Evolutionary conservation across 129 eudicot genomes (phyloP).

Genomic region (Lonicera japonica): DNA sequence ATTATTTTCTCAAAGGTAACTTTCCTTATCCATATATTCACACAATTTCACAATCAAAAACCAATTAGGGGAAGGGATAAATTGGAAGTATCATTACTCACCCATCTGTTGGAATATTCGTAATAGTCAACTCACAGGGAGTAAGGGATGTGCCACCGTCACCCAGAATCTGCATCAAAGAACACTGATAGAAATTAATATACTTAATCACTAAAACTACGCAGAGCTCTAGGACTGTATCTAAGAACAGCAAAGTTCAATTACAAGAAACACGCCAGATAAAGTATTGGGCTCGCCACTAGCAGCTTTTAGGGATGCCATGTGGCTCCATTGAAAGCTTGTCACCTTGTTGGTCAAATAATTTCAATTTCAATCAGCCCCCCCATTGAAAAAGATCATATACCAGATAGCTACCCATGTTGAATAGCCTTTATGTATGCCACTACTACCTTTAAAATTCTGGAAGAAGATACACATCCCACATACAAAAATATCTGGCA

Average conservation of each 20-base stretch:
- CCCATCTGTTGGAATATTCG: slow-evolving; percentile 86
- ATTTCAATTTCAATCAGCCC: too few relatives aligned
- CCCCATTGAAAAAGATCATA: too few relatives aligned
- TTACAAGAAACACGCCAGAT: background rate
- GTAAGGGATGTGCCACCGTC: slow-evolving; percentile 58
- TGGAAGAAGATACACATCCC: background rate
- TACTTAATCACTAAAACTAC: background rate
- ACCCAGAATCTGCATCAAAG: slow-evolving; percentile 72
- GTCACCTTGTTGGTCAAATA: too few relatives aligned
- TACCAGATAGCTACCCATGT: too few relatives aligned
- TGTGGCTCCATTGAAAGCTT: too few relatives aligned
- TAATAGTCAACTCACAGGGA: slow-evolving; percentile 68
- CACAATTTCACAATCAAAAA: background rate
- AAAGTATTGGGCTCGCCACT: too few relatives aligned
- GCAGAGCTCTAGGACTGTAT: background rate
- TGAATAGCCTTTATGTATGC: background rate
- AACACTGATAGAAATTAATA: slow-evolving; percentile 5
- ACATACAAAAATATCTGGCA: background rate
- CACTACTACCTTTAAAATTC: background rate
- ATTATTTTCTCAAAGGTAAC: too few relatives aligned
- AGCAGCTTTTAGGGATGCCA: too few relatives aligned
- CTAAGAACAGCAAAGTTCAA: background rate
- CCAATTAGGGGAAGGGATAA: background rate
- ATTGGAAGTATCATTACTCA: slow-evolving; percentile 25
- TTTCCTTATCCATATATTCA: background rate